These are phyloP conservation scores for Salix brachista DNA, from an alignment of 345 rosid genomes.

Conservation along the genomic window DNA sequence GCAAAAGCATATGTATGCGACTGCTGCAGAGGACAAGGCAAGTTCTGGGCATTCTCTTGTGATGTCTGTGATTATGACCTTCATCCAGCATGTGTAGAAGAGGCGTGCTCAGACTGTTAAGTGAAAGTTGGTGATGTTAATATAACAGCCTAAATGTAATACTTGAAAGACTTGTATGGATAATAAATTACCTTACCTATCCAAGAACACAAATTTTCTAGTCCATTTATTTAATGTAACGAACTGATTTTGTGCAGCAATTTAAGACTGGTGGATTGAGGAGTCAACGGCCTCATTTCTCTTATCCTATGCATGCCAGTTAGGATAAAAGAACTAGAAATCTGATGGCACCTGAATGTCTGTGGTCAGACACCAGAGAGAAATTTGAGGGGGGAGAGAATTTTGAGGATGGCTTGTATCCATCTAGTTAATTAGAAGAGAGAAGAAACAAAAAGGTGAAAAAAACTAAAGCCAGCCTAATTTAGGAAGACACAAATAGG, in stretches of 20 bases:
- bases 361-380: constrained; percentile 13
- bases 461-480: neutral
- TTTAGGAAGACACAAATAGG: neutral
- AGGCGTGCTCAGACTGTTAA: constrained; percentile 7
- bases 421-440: neutral
- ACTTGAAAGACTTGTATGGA: neutral
- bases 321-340: neutral
- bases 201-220: neutral
- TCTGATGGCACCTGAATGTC: neutral
- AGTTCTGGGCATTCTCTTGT: constrained; percentile 81
- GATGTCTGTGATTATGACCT: constrained; percentile 70
- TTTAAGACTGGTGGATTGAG: neutral
- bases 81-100: constrained; percentile 63
- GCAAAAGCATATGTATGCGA: constrained; percentile 73
- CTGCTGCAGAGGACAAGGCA: constrained; percentile 52
- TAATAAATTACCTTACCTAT: neutral
- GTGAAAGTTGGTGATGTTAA: neutral
- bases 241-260: neutral
- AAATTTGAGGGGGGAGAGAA: constrained; percentile 10
- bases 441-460: neutral
- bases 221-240: neutral
- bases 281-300: neutral
- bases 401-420: neutral
- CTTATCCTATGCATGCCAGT: neutral
- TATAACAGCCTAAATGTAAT: neutral